A percentile compares a stretch with the other conserved stretches of the same genome.
Evolutionary conservation across 768 basidiomycete species (phyloP).

Genomic region (Inosperma sp.): DNA sequence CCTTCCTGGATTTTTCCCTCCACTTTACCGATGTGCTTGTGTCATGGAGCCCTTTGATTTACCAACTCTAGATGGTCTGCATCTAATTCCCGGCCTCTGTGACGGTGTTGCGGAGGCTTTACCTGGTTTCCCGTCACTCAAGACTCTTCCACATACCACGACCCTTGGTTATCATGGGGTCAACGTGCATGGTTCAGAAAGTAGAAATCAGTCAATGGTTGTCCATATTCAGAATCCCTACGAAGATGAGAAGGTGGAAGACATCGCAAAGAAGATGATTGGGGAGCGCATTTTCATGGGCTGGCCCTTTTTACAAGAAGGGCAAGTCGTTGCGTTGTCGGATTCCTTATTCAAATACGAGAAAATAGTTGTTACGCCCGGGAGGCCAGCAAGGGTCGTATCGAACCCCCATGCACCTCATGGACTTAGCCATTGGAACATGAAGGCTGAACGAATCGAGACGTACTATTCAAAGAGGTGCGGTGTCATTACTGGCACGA

Average conservation of each 20-base stretch:
- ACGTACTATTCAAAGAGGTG: conserved; percentile 81
- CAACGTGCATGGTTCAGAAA: conserved; percentile 89
- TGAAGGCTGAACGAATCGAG: conserved; percentile 79
- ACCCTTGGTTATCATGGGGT: conserved; percentile 82
- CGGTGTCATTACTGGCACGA: conserved; percentile 78
- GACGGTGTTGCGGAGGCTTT: conserved; percentile 84
- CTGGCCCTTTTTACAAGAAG: conserved; percentile 97
- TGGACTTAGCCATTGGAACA: conserved; percentile 71
- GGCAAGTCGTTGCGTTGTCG: conserved; percentile 78
- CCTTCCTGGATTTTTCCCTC: conserved; percentile 91
- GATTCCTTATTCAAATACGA: conserved; percentile 88
- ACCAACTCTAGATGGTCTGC: conserved; percentile 80
- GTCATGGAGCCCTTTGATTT: conserved; percentile 79
- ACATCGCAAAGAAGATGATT: conserved; percentile 69
- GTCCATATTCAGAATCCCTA: conserved; percentile 76
- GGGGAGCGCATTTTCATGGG: conserved; percentile 74
- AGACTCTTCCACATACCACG: conserved; percentile 79
- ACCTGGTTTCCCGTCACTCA: conserved; percentile 94
- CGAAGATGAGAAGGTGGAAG: conserved; percentile 62
- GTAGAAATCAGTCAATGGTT: conserved; percentile 90
- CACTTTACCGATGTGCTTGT: conserved; percentile 76
- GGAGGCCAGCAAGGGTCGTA: conserved; percentile 50
- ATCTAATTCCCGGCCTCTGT: conserved; percentile 80
- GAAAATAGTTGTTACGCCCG: conserved; percentile 51
- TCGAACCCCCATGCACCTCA: conserved; percentile 69